A percentile compares a stretch with the other conserved stretches of the same genome.
Evolutionary conservation across 1,284 basidiomycete genomes (phyloP).

Genomic region (Moesziomyces antarcticus): DNA sequence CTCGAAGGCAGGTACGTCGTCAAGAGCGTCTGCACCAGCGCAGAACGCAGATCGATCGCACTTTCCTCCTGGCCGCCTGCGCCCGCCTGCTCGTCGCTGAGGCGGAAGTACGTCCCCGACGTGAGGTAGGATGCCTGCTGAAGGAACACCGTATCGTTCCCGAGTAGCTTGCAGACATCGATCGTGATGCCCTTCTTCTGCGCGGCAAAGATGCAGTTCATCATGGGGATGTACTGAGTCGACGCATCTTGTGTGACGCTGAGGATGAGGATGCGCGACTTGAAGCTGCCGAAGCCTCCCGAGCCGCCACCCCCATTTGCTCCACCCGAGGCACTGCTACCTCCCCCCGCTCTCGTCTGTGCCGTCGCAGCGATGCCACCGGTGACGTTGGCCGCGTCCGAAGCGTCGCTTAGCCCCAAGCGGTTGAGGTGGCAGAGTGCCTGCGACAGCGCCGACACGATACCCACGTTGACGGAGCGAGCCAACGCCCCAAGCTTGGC

Average conservation of each 20-base stretch:
- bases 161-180: conserved; percentile 92
- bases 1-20: conserved; percentile 58
- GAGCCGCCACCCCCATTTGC: conserved; percentile 5
- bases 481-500: conserved; percentile 27
- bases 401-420: conserved; percentile 29
- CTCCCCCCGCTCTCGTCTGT: conserved; percentile 31
- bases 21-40: conserved; percentile 58
- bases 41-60: conserved; percentile 30
- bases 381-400: conserved; percentile 25
- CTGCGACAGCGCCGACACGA: conserved; percentile 50
- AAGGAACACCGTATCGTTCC: conserved; percentile 90
- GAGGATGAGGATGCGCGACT: conserved; percentile 81
- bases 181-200: conserved; percentile 96
- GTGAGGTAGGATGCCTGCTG: conserved; percentile 97
- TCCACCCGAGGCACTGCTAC: conserved; percentile 5
- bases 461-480: conserved; percentile 39
- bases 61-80: conserved; percentile 70
- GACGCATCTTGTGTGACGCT: conserved; percentile 90
- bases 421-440: conserved; percentile 53
- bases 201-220: conserved; percentile 99
- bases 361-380: conserved; percentile 25
- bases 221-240: conserved; percentile 91
- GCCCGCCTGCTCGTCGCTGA: conserved; percentile 85
- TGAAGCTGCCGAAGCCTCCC: conserved; percentile 37
- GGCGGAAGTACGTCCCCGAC: conserved; percentile 88